A percentile compares a stretch with the other conserved stretches of the same genome.
phyloP scores from a whole-genome alignment of 164 flowering plant species.

The Chimonanthus praecox region DNA sequence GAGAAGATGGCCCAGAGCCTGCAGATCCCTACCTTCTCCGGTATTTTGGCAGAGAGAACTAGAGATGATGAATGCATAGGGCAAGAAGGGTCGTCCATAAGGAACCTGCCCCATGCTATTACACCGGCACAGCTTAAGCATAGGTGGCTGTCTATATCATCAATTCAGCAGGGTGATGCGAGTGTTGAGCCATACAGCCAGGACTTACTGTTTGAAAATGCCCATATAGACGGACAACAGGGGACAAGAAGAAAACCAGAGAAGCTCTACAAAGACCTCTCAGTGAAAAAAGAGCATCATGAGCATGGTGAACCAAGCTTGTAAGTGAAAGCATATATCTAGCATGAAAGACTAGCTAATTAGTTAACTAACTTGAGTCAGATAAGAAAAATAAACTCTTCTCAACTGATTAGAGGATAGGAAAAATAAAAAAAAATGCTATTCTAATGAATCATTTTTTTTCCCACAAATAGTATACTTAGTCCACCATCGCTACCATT shows the following conservation, averaged over 20 bases:
- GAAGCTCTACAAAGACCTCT: conserved; percentile 3
- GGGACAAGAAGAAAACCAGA: conserved; percentile 15
- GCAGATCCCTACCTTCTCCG: conserved; percentile 15
- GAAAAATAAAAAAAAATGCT: not conserved
- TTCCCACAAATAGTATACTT: not conserved
- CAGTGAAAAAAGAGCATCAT: conserved; percentile 7
- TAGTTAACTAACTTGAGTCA: not conserved
- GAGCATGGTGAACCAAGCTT: conserved; percentile 6
- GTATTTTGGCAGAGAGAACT: conserved; percentile 12
- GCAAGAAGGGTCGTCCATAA: conserved; percentile 2
- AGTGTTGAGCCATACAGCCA: conserved; percentile 40
- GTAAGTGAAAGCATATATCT: conserved; percentile 13
- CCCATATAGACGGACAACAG: conserved; percentile 18
- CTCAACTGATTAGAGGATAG: not conserved
- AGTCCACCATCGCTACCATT: not conserved
- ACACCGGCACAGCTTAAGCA: conserved; percentile 17
- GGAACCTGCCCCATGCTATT: not conserved
- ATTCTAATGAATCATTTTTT: not conserved
- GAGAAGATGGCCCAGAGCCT: conserved; percentile 8
- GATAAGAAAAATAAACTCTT: not conserved
- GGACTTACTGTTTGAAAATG: conserved; percentile 34
- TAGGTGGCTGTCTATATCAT: conserved; percentile 21
- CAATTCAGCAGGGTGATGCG: conserved; percentile 31
- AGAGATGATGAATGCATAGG: conserved; percentile 5
- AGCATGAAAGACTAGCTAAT: not conserved